A percentile compares a stretch with the other conserved stretches of the same genome.
phyloP scores from a whole-genome alignment of 2,329 filamentous ascomycete genomes.

The Pyrenochaeta sp. region DNA sequence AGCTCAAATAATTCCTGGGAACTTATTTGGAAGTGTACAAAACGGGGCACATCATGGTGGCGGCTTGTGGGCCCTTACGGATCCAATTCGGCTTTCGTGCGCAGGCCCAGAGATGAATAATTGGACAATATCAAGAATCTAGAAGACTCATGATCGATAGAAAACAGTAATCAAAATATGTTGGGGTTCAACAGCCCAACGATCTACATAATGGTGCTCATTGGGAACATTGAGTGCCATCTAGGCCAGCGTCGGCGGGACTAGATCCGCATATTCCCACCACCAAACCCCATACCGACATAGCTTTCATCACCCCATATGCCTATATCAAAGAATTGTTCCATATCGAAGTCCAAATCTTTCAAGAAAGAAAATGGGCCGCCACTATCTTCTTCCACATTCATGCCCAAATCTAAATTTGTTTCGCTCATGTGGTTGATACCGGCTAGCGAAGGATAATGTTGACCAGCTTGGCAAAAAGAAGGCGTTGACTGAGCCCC shows the following conservation, averaged over 20 bases:
- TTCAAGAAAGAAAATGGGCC: constrained; percentile 37
- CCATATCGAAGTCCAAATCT: constrained; percentile 42
- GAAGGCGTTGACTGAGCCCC: constrained; percentile 6
- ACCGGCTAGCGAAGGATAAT: background rate
- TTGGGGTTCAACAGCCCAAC: background rate
- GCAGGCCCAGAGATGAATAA: constrained; percentile 25
- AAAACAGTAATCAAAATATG: background rate
- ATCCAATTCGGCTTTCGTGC: constrained; percentile 25
- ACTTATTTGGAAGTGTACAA: constrained; percentile 39
- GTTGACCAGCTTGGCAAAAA: background rate
- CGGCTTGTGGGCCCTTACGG: constrained; percentile 31
- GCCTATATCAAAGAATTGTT: constrained; percentile 43
- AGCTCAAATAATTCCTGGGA: constrained; percentile 28
- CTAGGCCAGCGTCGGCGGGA: background rate
- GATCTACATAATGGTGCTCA: background rate
- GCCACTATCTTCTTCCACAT: constrained; percentile 11
- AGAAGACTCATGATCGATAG: constrained; percentile 22
- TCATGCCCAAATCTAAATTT: constrained; percentile 7
- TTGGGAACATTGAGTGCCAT: background rate
- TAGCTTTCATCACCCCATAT: constrained; percentile 43
- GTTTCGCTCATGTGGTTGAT: constrained; percentile 6
- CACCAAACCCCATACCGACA: constrained; percentile 37
- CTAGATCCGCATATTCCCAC: background rate
- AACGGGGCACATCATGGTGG: constrained; percentile 29
- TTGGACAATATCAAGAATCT: constrained; percentile 21